Conservation (phyloP, 192 early-diverging fungal species). For the Entomortierella chlamydospora region DNA sequence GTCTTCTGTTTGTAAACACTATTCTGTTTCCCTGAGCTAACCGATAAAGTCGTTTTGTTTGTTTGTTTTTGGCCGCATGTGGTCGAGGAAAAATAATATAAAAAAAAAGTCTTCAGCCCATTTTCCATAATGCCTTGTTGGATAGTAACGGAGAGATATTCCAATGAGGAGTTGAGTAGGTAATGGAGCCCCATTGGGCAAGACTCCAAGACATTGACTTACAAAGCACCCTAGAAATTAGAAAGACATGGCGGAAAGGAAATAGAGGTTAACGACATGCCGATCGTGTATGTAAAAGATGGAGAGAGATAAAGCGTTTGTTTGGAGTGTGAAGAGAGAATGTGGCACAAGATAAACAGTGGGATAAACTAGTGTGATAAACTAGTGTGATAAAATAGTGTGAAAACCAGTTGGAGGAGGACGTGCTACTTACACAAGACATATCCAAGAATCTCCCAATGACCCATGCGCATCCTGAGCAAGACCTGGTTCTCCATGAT, state of each 20-base stretch:
- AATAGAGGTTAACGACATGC: background rate
- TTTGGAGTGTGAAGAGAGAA: background rate
- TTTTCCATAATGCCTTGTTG: background rate
- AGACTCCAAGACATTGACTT: constrained; percentile 7
- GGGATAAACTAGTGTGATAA: no score
- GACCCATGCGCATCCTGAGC: constrained; percentile 52
- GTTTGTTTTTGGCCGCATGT: background rate
- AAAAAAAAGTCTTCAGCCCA: no score
- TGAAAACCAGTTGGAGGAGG: background rate
- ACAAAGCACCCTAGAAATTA: constrained; percentile 53
- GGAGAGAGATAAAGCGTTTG: no score
- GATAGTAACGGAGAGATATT: background rate
- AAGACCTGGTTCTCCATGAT: constrained; percentile 54
- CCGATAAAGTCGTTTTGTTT: background rate
- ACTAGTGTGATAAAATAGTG: background rate
- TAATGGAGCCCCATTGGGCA: no score
- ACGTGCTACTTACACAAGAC: constrained; percentile 40
- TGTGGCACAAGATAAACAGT: background rate
- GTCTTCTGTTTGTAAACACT: no score
- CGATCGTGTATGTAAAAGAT: background rate
- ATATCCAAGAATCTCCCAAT: constrained; percentile 54
- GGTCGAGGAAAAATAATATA: no score
- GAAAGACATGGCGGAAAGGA: no score
- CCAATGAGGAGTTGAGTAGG: background rate
- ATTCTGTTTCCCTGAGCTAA: no score